Evolutionary conservation across 2,329 filamentous ascomycete species (phyloP).

Genomic region (Trichoderma sp.): DNA sequence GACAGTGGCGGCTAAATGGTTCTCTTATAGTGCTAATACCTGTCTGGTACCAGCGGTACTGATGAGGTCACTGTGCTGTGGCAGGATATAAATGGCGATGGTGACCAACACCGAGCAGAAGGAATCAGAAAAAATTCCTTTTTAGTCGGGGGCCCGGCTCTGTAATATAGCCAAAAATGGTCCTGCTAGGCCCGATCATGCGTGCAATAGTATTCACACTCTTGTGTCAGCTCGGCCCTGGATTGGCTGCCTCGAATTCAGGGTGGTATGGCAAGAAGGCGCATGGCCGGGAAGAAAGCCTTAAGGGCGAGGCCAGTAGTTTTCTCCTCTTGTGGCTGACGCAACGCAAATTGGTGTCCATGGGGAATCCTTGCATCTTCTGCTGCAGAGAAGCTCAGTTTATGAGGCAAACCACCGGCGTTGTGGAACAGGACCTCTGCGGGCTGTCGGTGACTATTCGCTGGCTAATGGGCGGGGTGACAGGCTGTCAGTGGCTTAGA

Average conservation of each 20-base stretch:
- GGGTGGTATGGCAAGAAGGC: conserved; percentile 29
- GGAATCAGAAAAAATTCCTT: background rate
- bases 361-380: conserved; percentile 7
- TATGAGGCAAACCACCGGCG: conserved; percentile 16
- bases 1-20: background rate
- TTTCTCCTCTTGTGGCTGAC: conserved; percentile 10
- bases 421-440: conserved; percentile 10
- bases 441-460: conserved; percentile 1
- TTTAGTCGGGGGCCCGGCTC: conserved; percentile 5
- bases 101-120: background rate
- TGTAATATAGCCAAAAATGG: conserved; percentile 22
- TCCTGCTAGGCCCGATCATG: conserved; percentile 26
- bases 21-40: background rate
- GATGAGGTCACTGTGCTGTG: background rate
- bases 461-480: background rate
- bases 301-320: background rate
- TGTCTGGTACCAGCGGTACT: background rate
- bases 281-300: conserved; percentile 23
- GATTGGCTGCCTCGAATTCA: conserved; percentile 27
- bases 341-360: background rate
- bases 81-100: background rate
- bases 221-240: conserved; percentile 22
- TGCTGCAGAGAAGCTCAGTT: background rate
- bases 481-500: background rate
- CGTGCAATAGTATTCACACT: conserved; percentile 18